These are phyloP conservation scores for Solanum piurae DNA, from an alignment of 257 asterid species.

Conservation along the genomic window DNA sequence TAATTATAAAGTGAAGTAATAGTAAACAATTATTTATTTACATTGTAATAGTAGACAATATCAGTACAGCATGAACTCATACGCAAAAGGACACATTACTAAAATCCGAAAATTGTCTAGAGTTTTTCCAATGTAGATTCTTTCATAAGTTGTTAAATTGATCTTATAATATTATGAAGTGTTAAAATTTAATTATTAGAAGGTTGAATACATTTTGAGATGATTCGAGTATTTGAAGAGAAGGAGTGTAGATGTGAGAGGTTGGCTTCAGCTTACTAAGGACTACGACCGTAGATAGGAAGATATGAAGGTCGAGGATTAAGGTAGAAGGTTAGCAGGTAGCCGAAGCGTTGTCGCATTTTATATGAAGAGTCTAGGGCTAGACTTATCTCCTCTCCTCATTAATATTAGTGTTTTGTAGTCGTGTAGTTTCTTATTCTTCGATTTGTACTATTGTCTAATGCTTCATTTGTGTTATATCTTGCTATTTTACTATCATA, in stretches of 20 bases:
- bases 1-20: not conserved
- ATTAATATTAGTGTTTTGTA: not conserved
- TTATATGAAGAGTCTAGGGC: not conserved
- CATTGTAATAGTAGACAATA: not conserved
- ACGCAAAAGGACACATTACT: not conserved
- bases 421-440: not conserved
- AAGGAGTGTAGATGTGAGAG: not conserved
- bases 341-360: not conserved
- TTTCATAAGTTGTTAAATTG: too few species aligned
- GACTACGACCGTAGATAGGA: not conserved
- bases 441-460: not conserved
- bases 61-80: not conserved
- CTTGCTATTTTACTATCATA: not conserved
- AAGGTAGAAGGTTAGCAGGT: not conserved
- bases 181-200: too few species aligned
- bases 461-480: not conserved
- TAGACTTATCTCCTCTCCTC: not conserved
- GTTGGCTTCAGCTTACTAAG: not conserved
- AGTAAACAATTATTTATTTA: not conserved
- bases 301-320: not conserved
- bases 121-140: not conserved
- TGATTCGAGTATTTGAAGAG: not conserved
- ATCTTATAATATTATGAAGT: too few species aligned
- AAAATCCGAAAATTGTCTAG: not conserved
- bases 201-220: not conserved